phyloP scores from a whole-genome alignment of 257 asterid genomes.

The Solanum pennellii region DNA sequence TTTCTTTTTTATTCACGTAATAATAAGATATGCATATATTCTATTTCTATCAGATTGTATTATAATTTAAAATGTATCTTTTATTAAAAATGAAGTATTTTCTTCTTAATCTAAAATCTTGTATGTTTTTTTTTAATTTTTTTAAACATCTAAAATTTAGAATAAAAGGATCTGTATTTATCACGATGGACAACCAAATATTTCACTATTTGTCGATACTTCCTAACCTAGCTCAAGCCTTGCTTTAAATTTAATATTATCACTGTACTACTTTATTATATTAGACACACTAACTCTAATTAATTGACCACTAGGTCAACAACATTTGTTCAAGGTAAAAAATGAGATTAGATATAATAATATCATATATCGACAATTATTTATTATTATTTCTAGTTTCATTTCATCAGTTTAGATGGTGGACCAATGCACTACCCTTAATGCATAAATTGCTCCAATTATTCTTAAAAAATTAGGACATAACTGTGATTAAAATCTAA shows the following conservation, averaged over 20 bases:
- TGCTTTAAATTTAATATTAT: background rate
- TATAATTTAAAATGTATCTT: background rate
- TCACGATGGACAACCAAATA: no score
- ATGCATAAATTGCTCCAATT: no score
- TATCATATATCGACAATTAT: background rate
- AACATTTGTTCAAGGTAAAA: background rate
- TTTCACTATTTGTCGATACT: background rate
- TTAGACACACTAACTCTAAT: background rate
- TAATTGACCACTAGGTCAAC: background rate
- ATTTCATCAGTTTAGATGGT: no score
- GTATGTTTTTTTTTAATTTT: background rate
- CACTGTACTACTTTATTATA: background rate
- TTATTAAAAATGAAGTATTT: background rate
- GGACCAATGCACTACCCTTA: no score
- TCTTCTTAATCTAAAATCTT: background rate
- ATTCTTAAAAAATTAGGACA: no score
- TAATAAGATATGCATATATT: no score
- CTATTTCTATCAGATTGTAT: fast-evolving
- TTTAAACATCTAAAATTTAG: no score
- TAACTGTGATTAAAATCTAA: no score
- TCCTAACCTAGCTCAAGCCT: background rate
- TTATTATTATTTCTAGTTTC: no score
- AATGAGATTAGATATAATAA: background rate
- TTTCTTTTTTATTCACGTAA: background rate
- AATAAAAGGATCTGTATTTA: background rate